Percentiles rank a stretch among this genome's conserved stretches.
Evolutionary conservation across 257 asterid species (phyloP).

Genomic region (Nyctanthes arbortristis): DNA sequence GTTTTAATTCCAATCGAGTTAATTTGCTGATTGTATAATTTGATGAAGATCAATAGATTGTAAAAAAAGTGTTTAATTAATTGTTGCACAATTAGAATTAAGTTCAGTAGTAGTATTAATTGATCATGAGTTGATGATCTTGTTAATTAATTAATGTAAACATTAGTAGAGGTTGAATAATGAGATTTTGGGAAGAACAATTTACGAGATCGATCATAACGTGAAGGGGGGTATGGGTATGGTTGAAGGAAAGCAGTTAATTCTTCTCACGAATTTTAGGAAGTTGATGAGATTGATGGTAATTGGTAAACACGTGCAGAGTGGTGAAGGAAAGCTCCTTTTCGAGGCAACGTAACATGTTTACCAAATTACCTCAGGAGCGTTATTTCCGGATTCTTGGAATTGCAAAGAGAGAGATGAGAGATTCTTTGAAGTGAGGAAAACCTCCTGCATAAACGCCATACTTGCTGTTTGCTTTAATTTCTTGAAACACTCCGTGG

Average conservation of each 20-base stretch:
- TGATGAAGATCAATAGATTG: neutral
- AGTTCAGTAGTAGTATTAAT: no score
- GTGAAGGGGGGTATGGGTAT: slow-evolving; percentile 37
- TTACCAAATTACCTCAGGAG: slow-evolving; percentile 36
- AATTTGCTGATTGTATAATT: slow-evolving; percentile 10
- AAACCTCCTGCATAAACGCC: slow-evolving; percentile 5
- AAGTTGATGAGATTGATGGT: no score
- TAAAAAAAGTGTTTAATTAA: no score
- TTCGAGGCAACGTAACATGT: slow-evolving; percentile 41
- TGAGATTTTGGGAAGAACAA: slow-evolving; percentile 17
- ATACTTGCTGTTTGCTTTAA: neutral
- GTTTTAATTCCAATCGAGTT: neutral
- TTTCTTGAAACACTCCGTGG: neutral
- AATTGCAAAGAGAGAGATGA: neutral
- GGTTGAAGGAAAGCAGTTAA: neutral
- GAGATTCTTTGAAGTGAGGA: slow-evolving; percentile 41
- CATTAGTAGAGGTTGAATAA: no score
- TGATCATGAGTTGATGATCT: no score
- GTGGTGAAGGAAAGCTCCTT: slow-evolving; percentile 37
- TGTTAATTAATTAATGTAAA: no score
- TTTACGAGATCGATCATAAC: slow-evolving; percentile 28
- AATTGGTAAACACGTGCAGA: slow-evolving; percentile 47
- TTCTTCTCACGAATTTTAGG: slow-evolving; percentile 11
- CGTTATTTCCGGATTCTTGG: slow-evolving; percentile 42
- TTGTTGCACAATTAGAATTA: no score